Base-by-base conservation (phyloP, 2,329 filamentous ascomycete species). In the Fusarium aywerte region DNA sequence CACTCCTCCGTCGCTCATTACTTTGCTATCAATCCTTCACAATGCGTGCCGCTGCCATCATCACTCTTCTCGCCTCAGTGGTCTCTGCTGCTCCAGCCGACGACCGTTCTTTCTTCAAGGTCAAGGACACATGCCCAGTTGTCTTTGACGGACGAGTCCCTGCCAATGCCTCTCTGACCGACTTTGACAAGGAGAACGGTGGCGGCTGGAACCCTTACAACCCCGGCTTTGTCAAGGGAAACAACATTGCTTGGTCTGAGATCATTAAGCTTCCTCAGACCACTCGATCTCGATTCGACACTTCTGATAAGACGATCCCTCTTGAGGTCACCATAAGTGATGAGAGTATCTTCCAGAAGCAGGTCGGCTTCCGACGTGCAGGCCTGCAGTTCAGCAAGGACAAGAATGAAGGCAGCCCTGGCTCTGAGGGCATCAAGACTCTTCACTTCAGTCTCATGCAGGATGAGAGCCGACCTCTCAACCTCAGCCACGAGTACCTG, bases 401-500 rank as follows among this genome's bases (percentile, higher is more conserved):
- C 23, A 57, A 43, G 52, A 72, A 72, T 15, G 87, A 88, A 61
- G 80, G 89, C 51, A 81, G 87, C 54, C 80, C 83, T 12, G 75
- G 80, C 67, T 77, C 82, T 78, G 82, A 84, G 78, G 78, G 76
- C 18, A 76, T 88, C 58, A 88, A 88, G 77, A 88, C 86, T 2
- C 80, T 89, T 49, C 87, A 90, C 76, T 89, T 86, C 76, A 86
- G 83, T 68, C 72, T 90, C 31, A 80, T 81, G 74, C 84, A 85
- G 71, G 86, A 89, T 66, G 42, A 54, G 39, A 71, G 77, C 38
- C 79, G 84, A 12, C 82, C 82, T 13, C 76, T 89, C 51, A 89
- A 90, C 78, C 76, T 84, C 53, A 84, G 83, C 9, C 87, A 89
- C 74, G 86, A 89, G 77, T 89, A 89, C 76, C 79, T 87, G 73